phyloP scores from a whole-genome alignment of 331 rosid species.

The Cucumis variabilis region DNA sequence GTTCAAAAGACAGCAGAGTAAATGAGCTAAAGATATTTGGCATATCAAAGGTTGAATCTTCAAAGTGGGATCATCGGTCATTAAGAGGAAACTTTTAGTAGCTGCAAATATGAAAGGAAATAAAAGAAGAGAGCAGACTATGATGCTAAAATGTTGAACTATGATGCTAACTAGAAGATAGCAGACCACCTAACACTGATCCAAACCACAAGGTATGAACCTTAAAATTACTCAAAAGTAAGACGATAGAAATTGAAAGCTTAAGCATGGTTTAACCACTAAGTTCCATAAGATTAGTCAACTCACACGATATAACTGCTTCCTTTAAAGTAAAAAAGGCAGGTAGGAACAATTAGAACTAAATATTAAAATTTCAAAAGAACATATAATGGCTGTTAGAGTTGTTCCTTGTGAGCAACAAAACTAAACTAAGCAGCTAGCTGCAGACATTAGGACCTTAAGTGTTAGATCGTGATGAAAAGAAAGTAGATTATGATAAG shows the following conservation, averaged over 20 bases:
- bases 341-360: not conserved
- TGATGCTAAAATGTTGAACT: not conserved
- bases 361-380: not conserved
- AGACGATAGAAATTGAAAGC: constrained; percentile 12
- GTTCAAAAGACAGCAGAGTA: too few species aligned
- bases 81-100: not conserved
- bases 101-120: not conserved
- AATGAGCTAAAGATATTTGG: not conserved
- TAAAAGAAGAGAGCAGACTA: not conserved
- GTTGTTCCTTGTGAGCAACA: constrained; percentile 6
- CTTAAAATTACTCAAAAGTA: not conserved
- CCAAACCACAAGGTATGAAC: not conserved
- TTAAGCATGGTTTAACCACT: not conserved
- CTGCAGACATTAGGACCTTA: not conserved
- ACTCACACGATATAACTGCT: not conserved
- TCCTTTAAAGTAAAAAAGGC: constrained; percentile 17
- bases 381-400: constrained; percentile 18
- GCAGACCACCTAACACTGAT: constrained; percentile 7
- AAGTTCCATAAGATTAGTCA: constrained; percentile 18
- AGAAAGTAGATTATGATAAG: constrained; percentile 8
- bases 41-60: not conserved
- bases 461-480: constrained; percentile 17
- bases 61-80: not conserved
- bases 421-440: not conserved
- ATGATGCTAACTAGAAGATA: not conserved